Conservation (phyloP, 768 basidiomycete genomes). For the Podaxis sp. region DNA sequence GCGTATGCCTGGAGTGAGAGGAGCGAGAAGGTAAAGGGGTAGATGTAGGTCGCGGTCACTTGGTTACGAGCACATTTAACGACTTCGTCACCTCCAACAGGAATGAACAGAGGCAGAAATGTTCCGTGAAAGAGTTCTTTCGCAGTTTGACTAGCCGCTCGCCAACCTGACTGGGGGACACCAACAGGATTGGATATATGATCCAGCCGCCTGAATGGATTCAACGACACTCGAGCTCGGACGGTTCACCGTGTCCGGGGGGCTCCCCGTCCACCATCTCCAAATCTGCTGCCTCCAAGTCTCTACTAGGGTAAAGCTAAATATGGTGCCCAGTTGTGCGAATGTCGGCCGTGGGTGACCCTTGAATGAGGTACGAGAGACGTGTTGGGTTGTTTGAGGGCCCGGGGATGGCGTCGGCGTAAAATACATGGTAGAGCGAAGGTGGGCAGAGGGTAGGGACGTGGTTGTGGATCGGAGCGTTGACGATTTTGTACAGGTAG, state of each 20-base stretch:
- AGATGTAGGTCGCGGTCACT: no score
- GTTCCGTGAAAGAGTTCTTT: no score
- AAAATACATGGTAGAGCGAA: background rate
- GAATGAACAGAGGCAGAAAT: no score
- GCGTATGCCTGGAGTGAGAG: no score
- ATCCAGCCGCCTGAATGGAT: no score
- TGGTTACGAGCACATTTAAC: no score
- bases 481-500: background rate
- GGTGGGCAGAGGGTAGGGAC: background rate
- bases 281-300: background rate
- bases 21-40: no score
- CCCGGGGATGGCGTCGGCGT: background rate
- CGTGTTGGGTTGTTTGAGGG: background rate
- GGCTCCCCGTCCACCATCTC: background rate
- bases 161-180: no score
- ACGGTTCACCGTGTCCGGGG: background rate
- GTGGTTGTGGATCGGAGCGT: background rate
- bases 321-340: background rate
- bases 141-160: no score
- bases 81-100: no score
- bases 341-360: background rate
- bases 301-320: background rate
- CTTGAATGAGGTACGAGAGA: background rate
- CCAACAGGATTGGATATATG: no score
- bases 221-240: no score